These are phyloP conservation scores for Trifolium fragiferum DNA, from an alignment of 306 rosid species.

Conservation along the genomic window DNA sequence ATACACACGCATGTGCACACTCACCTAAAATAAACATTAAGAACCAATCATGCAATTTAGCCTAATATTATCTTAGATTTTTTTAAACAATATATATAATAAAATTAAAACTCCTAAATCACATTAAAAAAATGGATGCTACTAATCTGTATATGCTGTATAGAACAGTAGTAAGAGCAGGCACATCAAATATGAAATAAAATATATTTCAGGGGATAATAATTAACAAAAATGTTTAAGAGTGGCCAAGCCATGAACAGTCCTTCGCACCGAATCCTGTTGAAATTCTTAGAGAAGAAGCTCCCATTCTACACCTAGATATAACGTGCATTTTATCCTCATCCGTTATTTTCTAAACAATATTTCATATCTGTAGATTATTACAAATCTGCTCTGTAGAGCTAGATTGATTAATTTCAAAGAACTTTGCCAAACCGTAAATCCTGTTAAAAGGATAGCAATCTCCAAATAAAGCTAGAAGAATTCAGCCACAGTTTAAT, in stretches of 20 bases:
- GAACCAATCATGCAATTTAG: too few species aligned
- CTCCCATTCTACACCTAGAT: conserved; percentile 1
- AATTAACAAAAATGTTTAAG: neutral
- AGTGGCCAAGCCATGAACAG: neutral
- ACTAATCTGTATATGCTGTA: neutral
- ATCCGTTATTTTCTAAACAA: conserved; percentile 14
- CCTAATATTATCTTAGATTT: too few species aligned
- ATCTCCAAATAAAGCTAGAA: conserved; percentile 24
- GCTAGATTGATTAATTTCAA: conserved; percentile 21
- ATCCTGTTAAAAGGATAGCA: conserved; percentile 1
- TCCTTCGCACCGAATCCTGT: too few species aligned
- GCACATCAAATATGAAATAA: neutral
- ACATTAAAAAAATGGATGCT: neutral
- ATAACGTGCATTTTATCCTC: neutral
- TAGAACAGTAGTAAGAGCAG: neutral
- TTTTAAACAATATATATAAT: too few species aligned
- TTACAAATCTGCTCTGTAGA: conserved; percentile 25
- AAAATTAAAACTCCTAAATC: neutral
- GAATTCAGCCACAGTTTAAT: conserved; percentile 25
- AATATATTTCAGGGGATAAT: neutral
- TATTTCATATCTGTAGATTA: conserved; percentile 10
- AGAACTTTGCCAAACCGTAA: neutral
- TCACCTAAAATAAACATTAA: too few species aligned
- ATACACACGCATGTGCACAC: too few species aligned
- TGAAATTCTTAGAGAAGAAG: too few species aligned